Percentiles rank a stretch among this genome's conserved stretches.
Conservation (phyloP, 1,139 yeast genomes). For the Scheffersomyces illinoinensis region DNA sequence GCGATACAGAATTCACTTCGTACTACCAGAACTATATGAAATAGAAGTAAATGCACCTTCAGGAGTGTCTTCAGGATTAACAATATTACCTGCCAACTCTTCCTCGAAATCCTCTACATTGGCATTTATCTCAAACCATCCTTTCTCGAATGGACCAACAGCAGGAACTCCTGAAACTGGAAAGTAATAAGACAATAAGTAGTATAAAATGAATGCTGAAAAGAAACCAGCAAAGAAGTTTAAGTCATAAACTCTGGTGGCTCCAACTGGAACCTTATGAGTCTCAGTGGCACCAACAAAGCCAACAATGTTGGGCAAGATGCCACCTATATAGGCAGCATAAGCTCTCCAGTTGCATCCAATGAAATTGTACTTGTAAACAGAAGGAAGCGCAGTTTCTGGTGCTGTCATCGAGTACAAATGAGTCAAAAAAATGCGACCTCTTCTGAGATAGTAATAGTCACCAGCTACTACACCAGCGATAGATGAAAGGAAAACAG, state of each 20-base stretch:
- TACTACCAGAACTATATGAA: conserved; percentile 10
- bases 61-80: conserved; percentile 23
- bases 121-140: conserved; percentile 64
- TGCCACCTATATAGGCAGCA: conserved; percentile 70
- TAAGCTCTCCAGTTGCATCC: conserved; percentile 86
- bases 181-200: conserved; percentile 47
- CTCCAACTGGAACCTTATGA: conserved; percentile 72
- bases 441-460: conserved; percentile 76
- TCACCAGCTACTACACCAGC: conserved; percentile 83
- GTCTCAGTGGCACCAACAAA: conserved; percentile 80
- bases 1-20: neutral
- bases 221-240: conserved; percentile 77
- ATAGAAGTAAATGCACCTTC: neutral
- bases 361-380: conserved; percentile 58
- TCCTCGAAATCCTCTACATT: conserved; percentile 66
- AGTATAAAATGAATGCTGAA: conserved; percentile 53
- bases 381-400: conserved; percentile 23
- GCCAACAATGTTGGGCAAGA: conserved; percentile 82
- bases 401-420: conserved; percentile 51
- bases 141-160: conserved; percentile 50
- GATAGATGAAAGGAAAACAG: conserved; percentile 83
- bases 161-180: conserved; percentile 65
- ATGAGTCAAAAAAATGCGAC: conserved; percentile 63
- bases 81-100: conserved; percentile 35
- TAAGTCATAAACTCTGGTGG: conserved; percentile 67